Evolutionary conservation across 352 stramenopile genomes (phyloP), one percentile per base, ranked within the genome.

Genomic region (Elongisporangium prolatum): DNA sequence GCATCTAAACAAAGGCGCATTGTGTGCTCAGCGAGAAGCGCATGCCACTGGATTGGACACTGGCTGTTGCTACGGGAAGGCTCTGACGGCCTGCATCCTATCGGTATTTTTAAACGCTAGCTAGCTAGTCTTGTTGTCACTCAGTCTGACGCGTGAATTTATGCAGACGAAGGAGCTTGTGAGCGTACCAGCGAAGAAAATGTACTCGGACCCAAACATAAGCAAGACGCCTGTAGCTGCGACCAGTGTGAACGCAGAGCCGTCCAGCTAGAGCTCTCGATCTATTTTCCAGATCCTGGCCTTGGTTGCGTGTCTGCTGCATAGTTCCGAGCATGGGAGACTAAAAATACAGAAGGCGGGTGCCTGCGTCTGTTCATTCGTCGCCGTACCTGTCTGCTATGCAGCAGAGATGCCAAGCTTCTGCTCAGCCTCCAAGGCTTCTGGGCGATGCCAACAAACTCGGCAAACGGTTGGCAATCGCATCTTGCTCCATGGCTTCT

Each of bases 11-110:
- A 10, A 24, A 24, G 38, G 17, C 10, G 5, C 48, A 44, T 3
- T 48, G 40, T 52, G 40, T 18, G 52, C 48, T 22, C 68, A 96
- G 75, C 76, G 88, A 82, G 79, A 94, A 65, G 69, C 75, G 10
- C 92, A 95, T 78, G 90, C 90, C 9, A 96, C 90, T 9, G 92
- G 92, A 3, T 72, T 98, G 48, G 91, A 98, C 65, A 96, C 91
- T 13, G 92, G 92, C 9, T 96, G 87, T 63, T 94, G 87, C 63
- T 98, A 97, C 61, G 92, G 92, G 59, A 80, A 63, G 9, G 64
- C 79, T 53, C 77, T 98, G 44, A 96, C 86, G 7, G 91, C 85
- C 8, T 90, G 93, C 47, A 86, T 97, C 50, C 68, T 98, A 28
- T 90, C 93, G 53, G 83, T 94, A 18, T 18, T 68, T 57, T 21